These are phyloP conservation scores for Solanum sejunctum DNA, from an alignment of 257 asterid genomes.

Conservation along the genomic window DNA sequence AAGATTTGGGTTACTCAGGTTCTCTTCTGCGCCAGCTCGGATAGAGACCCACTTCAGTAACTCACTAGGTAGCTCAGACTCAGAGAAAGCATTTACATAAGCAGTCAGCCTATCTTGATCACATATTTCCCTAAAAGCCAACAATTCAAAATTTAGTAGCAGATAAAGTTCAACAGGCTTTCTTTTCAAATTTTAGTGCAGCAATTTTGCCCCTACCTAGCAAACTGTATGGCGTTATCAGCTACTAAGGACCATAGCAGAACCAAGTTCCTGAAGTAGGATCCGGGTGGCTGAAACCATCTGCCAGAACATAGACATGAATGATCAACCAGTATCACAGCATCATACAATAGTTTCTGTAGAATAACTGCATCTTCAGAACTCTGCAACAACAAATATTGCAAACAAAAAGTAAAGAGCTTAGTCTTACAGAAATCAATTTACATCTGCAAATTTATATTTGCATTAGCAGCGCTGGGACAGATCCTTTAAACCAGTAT, in stretches of 20 bases:
- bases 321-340: constrained; percentile 40
- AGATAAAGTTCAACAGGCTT: neutral
- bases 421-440: neutral
- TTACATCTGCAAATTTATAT: neutral
- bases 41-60: constrained; percentile 38
- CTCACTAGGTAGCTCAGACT: constrained; percentile 42
- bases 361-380: constrained; percentile 33
- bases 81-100: constrained; percentile 41
- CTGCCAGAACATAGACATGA: constrained; percentile 35
- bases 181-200: neutral
- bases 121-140: constrained; percentile 34
- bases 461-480: neutral
- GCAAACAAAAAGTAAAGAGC: neutral
- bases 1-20: constrained; percentile 12
- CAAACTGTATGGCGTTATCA: constrained; percentile 49
- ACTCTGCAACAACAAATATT: constrained; percentile 35
- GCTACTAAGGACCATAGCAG: constrained; percentile 56
- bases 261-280: constrained; percentile 35
- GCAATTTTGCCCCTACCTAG: constrained; percentile 30
- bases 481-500: neutral
- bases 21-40: constrained; percentile 27
- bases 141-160: constrained; percentile 13
- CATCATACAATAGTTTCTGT: constrained; percentile 43
- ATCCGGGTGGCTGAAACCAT: constrained; percentile 32
- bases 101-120: constrained; percentile 40